Conservation (phyloP, 163 green algal species). For the Picocystis sp. region DNA sequence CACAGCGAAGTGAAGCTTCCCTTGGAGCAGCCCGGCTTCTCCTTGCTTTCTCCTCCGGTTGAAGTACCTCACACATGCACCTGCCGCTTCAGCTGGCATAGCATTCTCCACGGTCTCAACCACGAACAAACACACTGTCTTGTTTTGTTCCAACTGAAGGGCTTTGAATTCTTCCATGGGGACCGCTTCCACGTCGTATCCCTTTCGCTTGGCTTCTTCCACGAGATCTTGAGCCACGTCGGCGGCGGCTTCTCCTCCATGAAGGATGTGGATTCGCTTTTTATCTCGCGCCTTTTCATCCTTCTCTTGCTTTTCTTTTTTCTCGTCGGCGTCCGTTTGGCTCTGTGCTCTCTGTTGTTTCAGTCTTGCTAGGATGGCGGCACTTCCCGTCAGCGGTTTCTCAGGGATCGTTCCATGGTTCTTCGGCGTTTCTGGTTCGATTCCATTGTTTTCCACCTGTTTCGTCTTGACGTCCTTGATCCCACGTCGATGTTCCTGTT, state of each 20-base stretch:
- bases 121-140: conserved; percentile 6
- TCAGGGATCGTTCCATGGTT: too few species aligned
- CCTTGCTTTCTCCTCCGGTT: conserved; percentile 3
- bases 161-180: too few species aligned
- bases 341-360: too few species aligned
- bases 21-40: not conserved
- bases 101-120: conserved; percentile 16
- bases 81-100: conserved; percentile 9
- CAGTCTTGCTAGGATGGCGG: conserved; percentile 17
- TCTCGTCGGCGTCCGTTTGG: too few species aligned
- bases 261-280: too few species aligned
- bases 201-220: too few species aligned
- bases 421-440: not conserved
- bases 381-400: conserved; percentile 15
- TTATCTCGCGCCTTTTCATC: too few species aligned
- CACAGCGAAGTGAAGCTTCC: conserved; percentile 7
- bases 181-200: too few species aligned
- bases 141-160: not conserved
- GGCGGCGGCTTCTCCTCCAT: not conserved
- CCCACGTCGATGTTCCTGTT: not conserved
- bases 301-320: too few species aligned
- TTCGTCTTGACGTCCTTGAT: not conserved
- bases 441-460: not conserved
- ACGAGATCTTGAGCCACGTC: not conserved
- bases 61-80: conserved; percentile 7